A percentile compares a stretch with the other conserved stretches of the same genome.
phyloP scores from a whole-genome alignment of 192 early-diverging fungal genomes.

The Coemansia guatemalensis region DNA sequence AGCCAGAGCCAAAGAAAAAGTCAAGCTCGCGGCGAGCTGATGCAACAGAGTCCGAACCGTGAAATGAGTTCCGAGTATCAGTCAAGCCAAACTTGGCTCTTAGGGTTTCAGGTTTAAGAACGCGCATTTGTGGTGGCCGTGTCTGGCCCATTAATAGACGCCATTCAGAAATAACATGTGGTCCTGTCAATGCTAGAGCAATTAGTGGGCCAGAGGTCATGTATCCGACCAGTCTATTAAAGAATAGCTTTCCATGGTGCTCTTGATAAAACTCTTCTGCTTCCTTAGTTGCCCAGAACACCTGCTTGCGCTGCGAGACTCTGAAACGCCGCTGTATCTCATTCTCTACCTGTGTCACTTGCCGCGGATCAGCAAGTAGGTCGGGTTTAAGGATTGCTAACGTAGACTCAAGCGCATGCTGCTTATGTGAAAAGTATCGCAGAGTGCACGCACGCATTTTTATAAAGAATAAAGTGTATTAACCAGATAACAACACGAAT shows the following conservation, averaged over 20 bases:
- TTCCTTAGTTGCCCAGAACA: conserved; percentile 58
- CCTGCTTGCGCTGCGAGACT: conserved; percentile 40
- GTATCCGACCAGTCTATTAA: conserved; percentile 66
- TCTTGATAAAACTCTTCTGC: conserved; percentile 68
- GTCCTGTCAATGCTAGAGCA: conserved; percentile 59
- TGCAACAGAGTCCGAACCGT: conserved; percentile 67
- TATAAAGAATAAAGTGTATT: too few species aligned
- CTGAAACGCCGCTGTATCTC: conserved; percentile 44
- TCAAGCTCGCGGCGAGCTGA: conserved; percentile 60
- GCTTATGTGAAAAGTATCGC: background rate
- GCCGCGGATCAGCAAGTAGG: conserved; percentile 59
- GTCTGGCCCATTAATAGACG: conserved; percentile 64
- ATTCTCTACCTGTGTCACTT: conserved; percentile 40
- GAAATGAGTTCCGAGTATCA: conserved; percentile 74
- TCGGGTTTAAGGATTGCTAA: conserved; percentile 75
- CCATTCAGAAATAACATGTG: conserved; percentile 63
- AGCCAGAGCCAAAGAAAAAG: conserved; percentile 56
- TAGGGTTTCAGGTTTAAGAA: conserved; percentile 55
- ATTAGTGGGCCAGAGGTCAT: conserved; percentile 70
- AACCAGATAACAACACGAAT: too few species aligned
- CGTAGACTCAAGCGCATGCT: conserved; percentile 28
- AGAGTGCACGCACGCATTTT: too few species aligned
- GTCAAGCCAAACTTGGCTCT: conserved; percentile 67
- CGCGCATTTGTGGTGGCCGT: conserved; percentile 65
- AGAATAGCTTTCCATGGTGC: conserved; percentile 68